Base-by-base conservation (phyloP, 2,329 filamentous ascomycete genomes). In the Mycogone perniciosa region DNA sequence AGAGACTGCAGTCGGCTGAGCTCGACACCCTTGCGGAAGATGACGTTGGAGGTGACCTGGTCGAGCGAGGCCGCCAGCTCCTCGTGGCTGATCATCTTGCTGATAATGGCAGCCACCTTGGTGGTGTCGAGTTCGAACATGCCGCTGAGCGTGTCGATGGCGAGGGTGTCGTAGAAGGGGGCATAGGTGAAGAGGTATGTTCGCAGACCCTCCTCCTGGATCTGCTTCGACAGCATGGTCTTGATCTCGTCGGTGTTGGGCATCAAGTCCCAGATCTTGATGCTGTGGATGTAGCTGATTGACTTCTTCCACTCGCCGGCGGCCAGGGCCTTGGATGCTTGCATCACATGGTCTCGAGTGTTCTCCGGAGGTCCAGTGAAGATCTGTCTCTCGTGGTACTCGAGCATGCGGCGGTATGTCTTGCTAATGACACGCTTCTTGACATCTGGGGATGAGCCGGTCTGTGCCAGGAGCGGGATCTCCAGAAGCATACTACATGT, bases 221-320 rank as follows among this genome's bases (percentile, higher is more conserved):
- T 96, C 77, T 99, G 93, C 69, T 89, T 90, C 50, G 91, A 89
- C 55, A 99, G 88, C 93, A 99, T 96, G 48, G 80, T 72, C 84
- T 97, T 97, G 78, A 97, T 95, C 69, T 90, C 88, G 51, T 92
- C 89, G 27, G 88, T 81, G 70, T 93, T 86, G 52, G 91, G 88
- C 82, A 99, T 95, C 59, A 99, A 81, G 50, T 99, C 93, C 93
- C 93, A 99, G 69, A 99, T 99, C 83, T 96, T 99, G 76, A 99
- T 99, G 65, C 85, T 89, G 76, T 93, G 90, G 71, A 99, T 91
- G 71, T 95, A 93, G 56, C 87, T 81, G 26, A 86, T 91, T 11
- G 91, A 86, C 78, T 95, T 95, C 82, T 96, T 96, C 93, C 93
- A 99, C 74, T 99, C 93, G 59, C 95, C 93, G 20, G 90, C 91